phyloP scores from a whole-genome alignment of 2,329 filamentous ascomycete species.

The Penicillium sp. region DNA sequence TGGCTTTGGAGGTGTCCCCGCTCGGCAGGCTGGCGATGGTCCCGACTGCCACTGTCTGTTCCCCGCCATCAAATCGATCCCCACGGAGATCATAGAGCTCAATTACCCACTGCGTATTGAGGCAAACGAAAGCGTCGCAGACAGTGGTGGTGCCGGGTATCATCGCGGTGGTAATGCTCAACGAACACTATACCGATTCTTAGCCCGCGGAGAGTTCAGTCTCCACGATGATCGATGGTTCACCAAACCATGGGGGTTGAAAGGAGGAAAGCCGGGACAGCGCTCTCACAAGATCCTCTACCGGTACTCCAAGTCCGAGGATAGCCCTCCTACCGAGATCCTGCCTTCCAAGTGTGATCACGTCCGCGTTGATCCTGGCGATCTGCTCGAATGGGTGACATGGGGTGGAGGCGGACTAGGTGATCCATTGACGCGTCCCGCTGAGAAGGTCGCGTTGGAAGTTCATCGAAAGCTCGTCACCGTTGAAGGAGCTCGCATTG shows the following conservation, averaged over 20 bases:
- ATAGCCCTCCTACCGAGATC: conserved; percentile 33
- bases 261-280: conserved; percentile 48
- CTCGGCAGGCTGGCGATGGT: conserved; percentile 50
- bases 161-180: conserved; percentile 53
- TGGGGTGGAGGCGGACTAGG: conserved; percentile 54
- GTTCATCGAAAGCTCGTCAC: conserved; percentile 49
- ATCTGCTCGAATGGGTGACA: conserved; percentile 53
- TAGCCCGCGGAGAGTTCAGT: conserved; percentile 49
- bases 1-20: conserved; percentile 53
- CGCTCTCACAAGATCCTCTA: conserved; percentile 48
- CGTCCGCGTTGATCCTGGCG: conserved; percentile 47
- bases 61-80: conserved; percentile 54
- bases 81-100: conserved; percentile 49
- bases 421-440: conserved; percentile 48
- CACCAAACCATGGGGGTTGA: conserved; percentile 53
- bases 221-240: conserved; percentile 54
- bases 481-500: conserved; percentile 41
- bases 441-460: conserved; percentile 48
- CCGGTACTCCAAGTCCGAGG: conserved; percentile 39
- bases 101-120: conserved; percentile 53
- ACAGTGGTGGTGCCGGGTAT: conserved; percentile 52
- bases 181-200: conserved; percentile 50
- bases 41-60: conserved; percentile 55
- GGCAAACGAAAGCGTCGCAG: conserved; percentile 50
- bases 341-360: conserved; percentile 53